A percentile compares a stretch with the other conserved stretches of the same genome.
These are phyloP conservation scores for Tetrapisispora arboricola DNA, from an alignment of 805 yeast genomes.

Conservation along the genomic window DNA sequence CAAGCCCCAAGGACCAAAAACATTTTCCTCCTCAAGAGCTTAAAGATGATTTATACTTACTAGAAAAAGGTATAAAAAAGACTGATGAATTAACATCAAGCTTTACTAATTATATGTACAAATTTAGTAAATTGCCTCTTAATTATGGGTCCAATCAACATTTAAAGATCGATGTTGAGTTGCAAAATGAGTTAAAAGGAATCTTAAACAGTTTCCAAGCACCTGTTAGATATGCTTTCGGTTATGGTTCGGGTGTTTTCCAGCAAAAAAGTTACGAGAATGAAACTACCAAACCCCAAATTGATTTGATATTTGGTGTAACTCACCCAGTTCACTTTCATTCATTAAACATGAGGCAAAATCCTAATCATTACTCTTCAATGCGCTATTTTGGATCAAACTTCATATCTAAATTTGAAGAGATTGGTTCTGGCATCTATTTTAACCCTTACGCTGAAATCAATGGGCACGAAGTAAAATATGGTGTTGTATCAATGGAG, in stretches of 20 bases:
- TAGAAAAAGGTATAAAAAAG: slow-evolving; percentile 21
- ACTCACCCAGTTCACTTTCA: slow-evolving; percentile 72
- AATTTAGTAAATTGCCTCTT: slow-evolving; percentile 40
- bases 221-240: slow-evolving; percentile 72
- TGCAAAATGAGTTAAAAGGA: slow-evolving; percentile 36
- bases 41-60: slow-evolving; percentile 5
- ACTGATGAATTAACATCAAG: slow-evolving; percentile 18
- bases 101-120: slow-evolving; percentile 20
- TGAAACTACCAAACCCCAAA: slow-evolving; percentile 46
- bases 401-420: slow-evolving; percentile 48
- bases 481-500: slow-evolving; percentile 70
- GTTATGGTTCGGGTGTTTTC: slow-evolving; percentile 92
- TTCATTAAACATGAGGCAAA: slow-evolving; percentile 50
- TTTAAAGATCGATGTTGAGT: slow-evolving; percentile 34
- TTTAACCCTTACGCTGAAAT: slow-evolving; percentile 82
- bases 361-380: slow-evolving; percentile 70
- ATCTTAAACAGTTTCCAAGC: slow-evolving; percentile 53
- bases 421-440: slow-evolving; percentile 80
- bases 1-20: not conserved
- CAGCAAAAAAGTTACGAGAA: slow-evolving; percentile 49
- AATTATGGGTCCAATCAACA: slow-evolving; percentile 52
- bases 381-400: slow-evolving; percentile 50
- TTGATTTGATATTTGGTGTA: slow-evolving; percentile 80
- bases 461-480: slow-evolving; percentile 55
- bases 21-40: not conserved